Base-by-base conservation (phyloP, 148 eudicot genomes). In the Agrostemma githago region DNA sequence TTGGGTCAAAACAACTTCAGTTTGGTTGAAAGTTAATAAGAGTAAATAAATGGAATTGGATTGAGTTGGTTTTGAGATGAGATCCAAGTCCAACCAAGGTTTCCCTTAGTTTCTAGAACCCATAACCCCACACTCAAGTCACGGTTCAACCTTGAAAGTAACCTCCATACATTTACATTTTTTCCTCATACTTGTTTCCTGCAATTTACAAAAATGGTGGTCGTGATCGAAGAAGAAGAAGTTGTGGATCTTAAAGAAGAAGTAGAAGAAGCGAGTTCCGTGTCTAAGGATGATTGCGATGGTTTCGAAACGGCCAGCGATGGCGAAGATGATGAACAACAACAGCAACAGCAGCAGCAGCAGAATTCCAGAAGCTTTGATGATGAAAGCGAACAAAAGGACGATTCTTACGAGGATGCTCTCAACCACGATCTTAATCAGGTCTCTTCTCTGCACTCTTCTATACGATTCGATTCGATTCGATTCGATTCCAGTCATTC, bases 231-330 rank as follows among this genome's bases (percentile, higher is more conserved):
- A 77, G 82, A 82, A 62, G 84, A 62, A 63, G 42, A n/a, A 77
- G 65, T 66, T 41, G 53, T 80, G 3, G 4, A 26, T 48, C 57
- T 37, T n/a, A 43, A 69, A 26, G 41, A 68, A 75, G 12, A 41
- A 11, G 66, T 20, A 14, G 11, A 11, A 73, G 77, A 76, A 75
- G 57, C 76, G 63, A 76, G 78, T 11, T 65, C 77, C 3, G 15
- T 73, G 9, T 44, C 48, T 20, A 74, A 85, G 16, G 84, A 87
- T 79, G 78, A 65, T 37, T 82, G 85, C 11, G 96, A 92, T 37
- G 96, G 91, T 14, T 92, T 82, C 79, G 97, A 92, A 80, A 92
- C 96, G 61, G 96, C 96, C 51, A 90, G 97, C 71, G 97, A 92
- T 40, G 89, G 70, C 65, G 74, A 83, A 4, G 54, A 61, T 8